Base-by-base conservation (phyloP, 352 stramenopile genomes). In the Pythium biforme region DNA sequence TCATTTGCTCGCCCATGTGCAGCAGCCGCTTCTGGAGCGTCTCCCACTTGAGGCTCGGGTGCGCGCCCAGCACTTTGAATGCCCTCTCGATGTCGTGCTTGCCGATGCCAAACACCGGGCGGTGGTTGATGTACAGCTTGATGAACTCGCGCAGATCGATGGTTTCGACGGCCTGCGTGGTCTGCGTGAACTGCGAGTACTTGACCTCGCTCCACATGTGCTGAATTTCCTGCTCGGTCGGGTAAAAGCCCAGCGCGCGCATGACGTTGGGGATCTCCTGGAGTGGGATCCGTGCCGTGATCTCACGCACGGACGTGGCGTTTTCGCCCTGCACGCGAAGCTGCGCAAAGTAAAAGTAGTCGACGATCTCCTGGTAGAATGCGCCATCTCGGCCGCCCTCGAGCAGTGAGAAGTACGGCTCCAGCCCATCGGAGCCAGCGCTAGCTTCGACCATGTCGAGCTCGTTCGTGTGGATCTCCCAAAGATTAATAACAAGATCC, bases 301-400 rank as follows among this genome's bases (percentile, higher is more conserved):
- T 88, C 47, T 84, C 72, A 4, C 94, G 77, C 23, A 74, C 72
- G 11, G 73, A 66, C 17, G 88, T 97, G 11, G 87, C 83, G 59
- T 92, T 82, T 55, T 98, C 94, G 22, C 94, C 93, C 52, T 97
- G 90, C 34, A 91, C 78, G 19, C 94, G 85, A 17, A 98, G 77
- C 67, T 98, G 89, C 3, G 86, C 86, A 58, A 97, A 92, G 69
- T 97, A 98, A 68, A 98, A 98, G 72, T 97, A 98, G 65, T 98
- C 91, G 31, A 97, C 84, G 15, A 98, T 91, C 40, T 98, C 90
- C 49, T 97, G 69, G 70, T 92, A 95, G 55, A 97, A 89, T 25
- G 74, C 78, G 0, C 92, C 92, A 7, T 89, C 72, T 3, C 62
- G 59, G 19, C 87, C 91, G 45, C 90, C 91, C 72, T 97, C 90